These are phyloP conservation scores for Brassica nigra DNA, from an alignment of 345 rosid species.

Conservation along the genomic window DNA sequence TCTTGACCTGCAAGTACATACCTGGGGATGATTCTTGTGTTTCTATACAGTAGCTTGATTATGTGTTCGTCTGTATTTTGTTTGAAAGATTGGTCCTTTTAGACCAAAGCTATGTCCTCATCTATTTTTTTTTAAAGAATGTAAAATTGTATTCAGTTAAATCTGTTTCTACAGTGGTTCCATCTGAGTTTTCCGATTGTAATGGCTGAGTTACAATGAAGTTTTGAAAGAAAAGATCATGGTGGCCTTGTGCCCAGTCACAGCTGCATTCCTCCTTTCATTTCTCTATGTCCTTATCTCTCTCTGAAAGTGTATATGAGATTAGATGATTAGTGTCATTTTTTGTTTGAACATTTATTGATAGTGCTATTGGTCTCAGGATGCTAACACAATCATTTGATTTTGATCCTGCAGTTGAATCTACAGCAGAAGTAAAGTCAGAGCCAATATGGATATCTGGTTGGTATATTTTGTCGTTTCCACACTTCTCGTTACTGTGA, in stretches of 20 bases:
- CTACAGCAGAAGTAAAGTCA: constrained; percentile 38
- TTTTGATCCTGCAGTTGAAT: constrained; percentile 48
- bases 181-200: too few species aligned
- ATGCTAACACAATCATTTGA: constrained; percentile 11
- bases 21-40: constrained; percentile 12
- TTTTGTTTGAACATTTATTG: not conserved
- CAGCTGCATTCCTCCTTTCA: too few species aligned
- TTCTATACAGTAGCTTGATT: not conserved
- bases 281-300: not conserved
- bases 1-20: not conserved
- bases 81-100: constrained; percentile 2
- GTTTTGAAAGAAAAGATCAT: too few species aligned
- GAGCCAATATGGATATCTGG: constrained; percentile 32
- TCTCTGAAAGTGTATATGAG: constrained; percentile 13
- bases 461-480: constrained; percentile 39
- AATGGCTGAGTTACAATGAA: too few species aligned
- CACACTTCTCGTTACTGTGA: constrained; percentile 45
- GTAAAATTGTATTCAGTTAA: too few species aligned
- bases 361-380: not conserved
- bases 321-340: constrained; percentile 9
- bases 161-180: too few species aligned
- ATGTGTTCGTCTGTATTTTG: not conserved
- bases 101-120: too few species aligned
- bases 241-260: too few species aligned
- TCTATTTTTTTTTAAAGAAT: not conserved